Evolutionary conservation across 2,329 filamentous ascomycete genomes (phyloP).

Genomic region (Saccharata proteae): DNA sequence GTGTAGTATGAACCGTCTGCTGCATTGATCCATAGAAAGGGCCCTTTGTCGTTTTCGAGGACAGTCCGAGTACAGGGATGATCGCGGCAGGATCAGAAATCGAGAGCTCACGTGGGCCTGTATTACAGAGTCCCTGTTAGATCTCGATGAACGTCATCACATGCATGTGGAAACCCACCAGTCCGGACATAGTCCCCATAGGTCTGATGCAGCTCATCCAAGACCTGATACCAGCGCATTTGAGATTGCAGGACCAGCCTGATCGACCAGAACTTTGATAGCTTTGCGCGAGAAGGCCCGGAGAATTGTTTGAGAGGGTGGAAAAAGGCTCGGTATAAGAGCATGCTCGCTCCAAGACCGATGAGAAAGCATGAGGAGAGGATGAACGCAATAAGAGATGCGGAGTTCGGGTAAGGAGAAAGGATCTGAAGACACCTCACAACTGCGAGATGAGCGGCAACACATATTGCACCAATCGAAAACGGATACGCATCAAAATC

Average conservation of each 20-base stretch:
- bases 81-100: constrained; percentile 16
- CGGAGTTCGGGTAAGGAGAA: not conserved
- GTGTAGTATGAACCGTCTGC: constrained; percentile 3
- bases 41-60: no score
- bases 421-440: not conserved
- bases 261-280: constrained; percentile 7
- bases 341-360: constrained; percentile 1
- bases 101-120: constrained; percentile 15
- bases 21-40: constrained; percentile 5
- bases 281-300: constrained; percentile 1
- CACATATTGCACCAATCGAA: not conserved
- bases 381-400: not conserved
- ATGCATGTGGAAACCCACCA: constrained; percentile 2
- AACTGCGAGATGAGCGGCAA: not conserved
- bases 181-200: constrained; percentile 8
- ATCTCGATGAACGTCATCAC: not conserved
- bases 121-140: constrained; percentile 1
- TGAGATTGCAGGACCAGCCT: not conserved
- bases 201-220: constrained; percentile 1
- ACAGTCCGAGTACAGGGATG: constrained; percentile 4
- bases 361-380: not conserved
- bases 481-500: constrained; percentile 5
- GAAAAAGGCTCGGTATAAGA: constrained; percentile 5
- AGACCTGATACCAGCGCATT: constrained; percentile 1
- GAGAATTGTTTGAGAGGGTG: constrained; percentile 6